Evolutionary conservation across 768 basidiomycete genomes (phyloP).

Genomic region (Phanerodontia chrysosporium): DNA sequence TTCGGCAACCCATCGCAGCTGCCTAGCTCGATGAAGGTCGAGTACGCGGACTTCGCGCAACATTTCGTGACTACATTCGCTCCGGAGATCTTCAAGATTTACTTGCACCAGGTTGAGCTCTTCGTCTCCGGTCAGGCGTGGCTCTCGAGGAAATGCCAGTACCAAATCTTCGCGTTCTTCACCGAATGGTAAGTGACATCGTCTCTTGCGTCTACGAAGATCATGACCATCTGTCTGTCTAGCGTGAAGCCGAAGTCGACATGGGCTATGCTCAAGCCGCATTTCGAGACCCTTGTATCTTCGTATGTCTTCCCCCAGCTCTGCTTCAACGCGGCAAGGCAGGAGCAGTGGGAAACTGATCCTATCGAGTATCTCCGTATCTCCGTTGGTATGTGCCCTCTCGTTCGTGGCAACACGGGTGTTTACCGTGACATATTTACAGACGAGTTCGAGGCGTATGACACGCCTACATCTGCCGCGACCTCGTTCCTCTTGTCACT

Average conservation of each 20-base stretch:
- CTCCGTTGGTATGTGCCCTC: constrained; percentile 50
- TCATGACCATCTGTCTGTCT: no score
- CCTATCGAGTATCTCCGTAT: constrained; percentile 79
- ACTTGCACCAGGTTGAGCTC: constrained; percentile 66
- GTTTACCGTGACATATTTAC: background rate
- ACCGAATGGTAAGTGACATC: constrained; percentile 67
- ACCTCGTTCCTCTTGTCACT: constrained; percentile 78
- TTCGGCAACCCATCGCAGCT: constrained; percentile 89
- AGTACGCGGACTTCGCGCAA: constrained; percentile 68
- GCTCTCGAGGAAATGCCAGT: constrained; percentile 81
- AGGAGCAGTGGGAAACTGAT: constrained; percentile 75
- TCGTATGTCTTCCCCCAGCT: constrained; percentile 85
- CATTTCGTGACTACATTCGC: constrained; percentile 78
- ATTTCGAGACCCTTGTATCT: constrained; percentile 72
- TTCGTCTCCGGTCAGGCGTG: constrained; percentile 71
- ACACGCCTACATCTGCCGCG: constrained; percentile 73
- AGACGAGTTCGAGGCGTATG: constrained; percentile 83
- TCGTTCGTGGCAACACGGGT: background rate
- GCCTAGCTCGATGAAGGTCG: constrained; percentile 62
- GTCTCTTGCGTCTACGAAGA: no score
- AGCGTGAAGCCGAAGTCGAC: constrained; percentile 94
- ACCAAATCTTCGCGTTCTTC: constrained; percentile 81
- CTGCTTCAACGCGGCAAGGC: constrained; percentile 65
- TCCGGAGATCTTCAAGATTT: constrained; percentile 82
- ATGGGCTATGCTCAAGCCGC: constrained; percentile 84